Conservation (phyloP, 441 rosid genomes). For the Viola pubescens region DNA sequence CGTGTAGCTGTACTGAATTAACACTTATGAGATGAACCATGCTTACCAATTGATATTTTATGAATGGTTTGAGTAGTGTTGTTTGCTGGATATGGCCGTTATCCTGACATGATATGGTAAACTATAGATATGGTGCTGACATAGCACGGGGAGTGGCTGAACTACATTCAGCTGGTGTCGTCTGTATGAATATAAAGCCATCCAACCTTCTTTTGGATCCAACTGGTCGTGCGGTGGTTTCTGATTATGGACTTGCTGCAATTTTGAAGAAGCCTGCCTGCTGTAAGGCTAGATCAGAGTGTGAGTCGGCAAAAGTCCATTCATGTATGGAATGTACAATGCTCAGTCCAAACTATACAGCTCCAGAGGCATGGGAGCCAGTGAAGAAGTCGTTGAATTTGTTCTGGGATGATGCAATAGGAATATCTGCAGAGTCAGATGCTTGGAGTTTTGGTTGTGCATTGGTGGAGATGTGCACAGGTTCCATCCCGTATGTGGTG, state of each 20-base stretch:
- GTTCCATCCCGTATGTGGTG: constrained; percentile 86
- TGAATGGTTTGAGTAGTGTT: too few relatives aligned
- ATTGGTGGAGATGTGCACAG: constrained; percentile 99
- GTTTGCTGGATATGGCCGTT: too few relatives aligned
- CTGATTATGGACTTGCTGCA: constrained; percentile 90
- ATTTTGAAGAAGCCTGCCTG: constrained; percentile 85
- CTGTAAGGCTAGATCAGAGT: constrained; percentile 45
- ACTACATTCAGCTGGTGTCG: constrained; percentile 96
- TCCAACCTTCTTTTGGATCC: constrained; percentile 88
- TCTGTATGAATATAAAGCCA: constrained; percentile 93
- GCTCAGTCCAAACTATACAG: constrained; percentile 90
- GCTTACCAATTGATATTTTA: too few relatives aligned
- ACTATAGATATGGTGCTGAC: constrained; percentile 91
- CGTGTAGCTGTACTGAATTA: too few relatives aligned
- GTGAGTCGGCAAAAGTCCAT: constrained; percentile 63
- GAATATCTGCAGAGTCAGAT: constrained; percentile 90
- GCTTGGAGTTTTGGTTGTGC: constrained; percentile 99
- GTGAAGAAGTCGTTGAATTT: constrained; percentile 78
- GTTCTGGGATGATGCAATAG: constrained; percentile 96
- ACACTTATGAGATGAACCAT: too few relatives aligned
- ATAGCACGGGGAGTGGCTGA: constrained; percentile 95
- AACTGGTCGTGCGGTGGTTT: constrained; percentile 80
- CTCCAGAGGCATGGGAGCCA: constrained; percentile 99
- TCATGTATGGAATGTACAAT: constrained; percentile 85
- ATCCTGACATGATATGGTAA: too few relatives aligned